These are phyloP conservation scores for Madurella mycetomatis DNA, from an alignment of 2,329 filamentous ascomycete genomes.

Conservation along the genomic window DNA sequence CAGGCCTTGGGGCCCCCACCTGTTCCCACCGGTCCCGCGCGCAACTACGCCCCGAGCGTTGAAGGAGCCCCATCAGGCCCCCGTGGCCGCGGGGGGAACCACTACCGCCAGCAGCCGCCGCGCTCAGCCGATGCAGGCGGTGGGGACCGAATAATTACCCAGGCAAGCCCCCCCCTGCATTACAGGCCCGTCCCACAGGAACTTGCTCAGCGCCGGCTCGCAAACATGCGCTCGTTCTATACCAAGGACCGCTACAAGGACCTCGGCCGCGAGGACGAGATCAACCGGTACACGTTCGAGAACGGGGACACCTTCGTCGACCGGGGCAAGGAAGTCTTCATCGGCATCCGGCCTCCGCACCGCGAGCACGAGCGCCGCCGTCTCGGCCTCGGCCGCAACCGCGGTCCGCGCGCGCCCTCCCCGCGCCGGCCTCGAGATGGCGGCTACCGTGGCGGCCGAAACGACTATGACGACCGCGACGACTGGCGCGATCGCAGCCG, in stretches of 20 bases:
- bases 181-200: slow-evolving; percentile 59
- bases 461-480: slow-evolving; percentile 4
- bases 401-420: slow-evolving; percentile 1
- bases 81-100: slow-evolving; percentile 22
- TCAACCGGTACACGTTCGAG: slow-evolving; percentile 71
- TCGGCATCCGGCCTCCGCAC: slow-evolving; percentile 58
- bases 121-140: slow-evolving; percentile 16
- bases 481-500: background rate
- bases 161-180: slow-evolving; percentile 38
- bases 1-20: slow-evolving; percentile 14
- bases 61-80: slow-evolving; percentile 29
- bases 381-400: slow-evolving; percentile 29
- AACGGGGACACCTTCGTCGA: slow-evolving; percentile 63
- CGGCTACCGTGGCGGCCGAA: background rate
- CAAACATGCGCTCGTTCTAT: slow-evolving; percentile 49
- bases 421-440: slow-evolving; percentile 8
- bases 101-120: slow-evolving; percentile 13
- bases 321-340: slow-evolving; percentile 65
- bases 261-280: slow-evolving; percentile 48
- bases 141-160: slow-evolving; percentile 33
- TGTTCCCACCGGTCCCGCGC: slow-evolving; percentile 22
- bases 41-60: slow-evolving; percentile 19
- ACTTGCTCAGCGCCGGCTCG: slow-evolving; percentile 60
- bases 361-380: slow-evolving; percentile 42
- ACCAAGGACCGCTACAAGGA: slow-evolving; percentile 38